Conservation (phyloP, 2,329 filamentous ascomycete species). For the Chaetomium sp. region DNA sequence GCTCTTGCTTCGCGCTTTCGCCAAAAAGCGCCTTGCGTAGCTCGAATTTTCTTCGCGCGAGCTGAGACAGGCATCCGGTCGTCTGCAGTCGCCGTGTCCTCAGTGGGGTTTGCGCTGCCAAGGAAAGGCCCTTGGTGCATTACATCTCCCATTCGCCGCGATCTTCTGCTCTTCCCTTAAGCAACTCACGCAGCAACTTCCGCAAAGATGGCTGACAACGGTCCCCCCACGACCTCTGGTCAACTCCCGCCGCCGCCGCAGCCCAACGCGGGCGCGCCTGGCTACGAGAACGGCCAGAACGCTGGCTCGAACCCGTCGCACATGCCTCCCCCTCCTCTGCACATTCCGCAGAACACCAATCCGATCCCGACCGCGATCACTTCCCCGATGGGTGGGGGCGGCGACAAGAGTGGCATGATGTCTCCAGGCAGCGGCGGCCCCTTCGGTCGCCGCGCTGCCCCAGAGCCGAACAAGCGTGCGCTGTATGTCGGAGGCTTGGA, state of each 20-base stretch:
- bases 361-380: slow-evolving; percentile 91
- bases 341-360: slow-evolving; percentile 96
- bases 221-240: slow-evolving; percentile 61
- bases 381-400: slow-evolving; percentile 73
- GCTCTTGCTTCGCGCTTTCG: slow-evolving; percentile 8
- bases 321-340: slow-evolving; percentile 87
- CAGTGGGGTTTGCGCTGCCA: slow-evolving; percentile 30
- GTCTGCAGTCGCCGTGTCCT: slow-evolving; percentile 23
- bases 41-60: slow-evolving; percentile 1
- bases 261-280: slow-evolving; percentile 69
- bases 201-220: slow-evolving; percentile 74
- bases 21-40: slow-evolving; percentile 11
- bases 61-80: neutral
- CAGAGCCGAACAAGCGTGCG: slow-evolving; percentile 97
- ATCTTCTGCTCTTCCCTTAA: slow-evolving; percentile 21
- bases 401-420: slow-evolving; percentile 66
- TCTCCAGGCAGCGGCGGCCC: slow-evolving; percentile 82
- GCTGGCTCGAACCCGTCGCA: slow-evolving; percentile 70
- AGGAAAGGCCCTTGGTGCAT: slow-evolving; percentile 23
- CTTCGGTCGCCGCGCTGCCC: slow-evolving; percentile 85
- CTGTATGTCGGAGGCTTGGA: slow-evolving; percentile 95
- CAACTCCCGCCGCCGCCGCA: slow-evolving; percentile 72
- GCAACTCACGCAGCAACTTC: slow-evolving; percentile 31
- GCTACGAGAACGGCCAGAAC: slow-evolving; percentile 76
- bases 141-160: slow-evolving; percentile 32